Evolutionary conservation across 768 basidiomycete species (phyloP).

Genomic region (Lactifluus echinatus): DNA sequence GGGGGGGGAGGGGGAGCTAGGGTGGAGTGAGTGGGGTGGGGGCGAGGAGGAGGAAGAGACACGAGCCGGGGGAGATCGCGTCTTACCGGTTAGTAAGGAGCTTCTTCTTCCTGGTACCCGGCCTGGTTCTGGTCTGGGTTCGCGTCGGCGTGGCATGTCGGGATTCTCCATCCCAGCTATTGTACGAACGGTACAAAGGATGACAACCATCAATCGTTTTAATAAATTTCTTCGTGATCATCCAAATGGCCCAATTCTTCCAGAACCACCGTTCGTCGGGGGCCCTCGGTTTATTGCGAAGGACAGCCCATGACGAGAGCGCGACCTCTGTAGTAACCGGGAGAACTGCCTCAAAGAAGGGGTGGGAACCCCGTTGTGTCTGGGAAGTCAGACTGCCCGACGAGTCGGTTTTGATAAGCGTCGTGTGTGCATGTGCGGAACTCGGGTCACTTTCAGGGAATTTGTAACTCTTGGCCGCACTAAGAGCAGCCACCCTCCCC

Average conservation of each 20-base stretch:
- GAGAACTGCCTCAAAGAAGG: neutral
- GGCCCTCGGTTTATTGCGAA: slow-evolving; percentile 1
- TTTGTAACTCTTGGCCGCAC: slow-evolving; percentile 5
- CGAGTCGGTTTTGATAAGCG: neutral
- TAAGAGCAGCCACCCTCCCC: neutral
- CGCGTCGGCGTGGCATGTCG: neutral
- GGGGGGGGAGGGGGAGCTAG: neutral
- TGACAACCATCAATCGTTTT: neutral
- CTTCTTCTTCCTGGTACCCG: neutral
- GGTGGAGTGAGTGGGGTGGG: neutral
- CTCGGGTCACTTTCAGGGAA: neutral
- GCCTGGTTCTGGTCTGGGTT: neutral
- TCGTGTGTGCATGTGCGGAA: neutral
- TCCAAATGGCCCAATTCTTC: neutral
- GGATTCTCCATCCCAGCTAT: neutral
- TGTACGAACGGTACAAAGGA: neutral
- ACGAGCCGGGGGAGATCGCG: neutral
- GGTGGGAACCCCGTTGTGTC: neutral
- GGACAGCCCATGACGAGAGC: neutral
- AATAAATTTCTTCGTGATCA: neutral
- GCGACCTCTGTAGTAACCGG: neutral
- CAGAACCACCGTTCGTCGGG: slow-evolving; percentile 10
- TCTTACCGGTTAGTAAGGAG: neutral
- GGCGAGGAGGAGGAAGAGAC: neutral
- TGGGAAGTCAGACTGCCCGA: slow-evolving; percentile 6